These are phyloP conservation scores for Otatea glauca DNA, from an alignment of 176 grass and related monocot species.

Conservation along the genomic window DNA sequence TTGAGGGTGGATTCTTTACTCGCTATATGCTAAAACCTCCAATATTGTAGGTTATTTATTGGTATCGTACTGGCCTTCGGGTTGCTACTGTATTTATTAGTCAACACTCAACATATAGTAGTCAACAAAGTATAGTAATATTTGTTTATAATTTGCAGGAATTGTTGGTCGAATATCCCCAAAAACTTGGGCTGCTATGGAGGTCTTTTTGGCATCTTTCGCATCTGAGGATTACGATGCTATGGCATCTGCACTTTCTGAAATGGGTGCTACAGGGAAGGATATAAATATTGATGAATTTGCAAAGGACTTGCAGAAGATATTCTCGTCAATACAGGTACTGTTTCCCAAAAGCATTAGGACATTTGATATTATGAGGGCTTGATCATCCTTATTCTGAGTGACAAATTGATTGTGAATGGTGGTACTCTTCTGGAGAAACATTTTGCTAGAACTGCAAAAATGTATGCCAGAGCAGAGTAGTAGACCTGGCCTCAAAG, in stretches of 20 bases:
- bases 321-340: conserved; percentile 97
- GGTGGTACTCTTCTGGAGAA: conserved; percentile 11
- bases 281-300: conserved; percentile 79
- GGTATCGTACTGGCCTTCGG: not conserved
- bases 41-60: not conserved
- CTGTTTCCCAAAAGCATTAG: conserved; percentile 5
- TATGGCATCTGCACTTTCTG: conserved; percentile 83
- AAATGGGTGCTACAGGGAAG: conserved; percentile 94
- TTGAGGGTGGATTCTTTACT: conserved; percentile 5
- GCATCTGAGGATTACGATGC: conserved; percentile 80
- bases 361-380: conserved; percentile 18
- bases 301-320: conserved; percentile 81
- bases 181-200: conserved; percentile 93
- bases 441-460: not conserved
- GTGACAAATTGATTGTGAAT: not conserved
- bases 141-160: conserved; percentile 55
- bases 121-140: not conserved
- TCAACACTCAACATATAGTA: not conserved
- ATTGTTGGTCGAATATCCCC: conserved; percentile 96
- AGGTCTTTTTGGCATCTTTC: conserved; percentile 91
- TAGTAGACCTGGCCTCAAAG: not conserved
- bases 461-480: not conserved
- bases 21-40: not conserved
- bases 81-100: not conserved
- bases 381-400: not conserved